A percentile compares a stretch with the other conserved stretches of the same genome.
Evolutionary conservation across 2,329 filamentous ascomycete species (phyloP).

Genomic region (Endocalyx cinctus): DNA sequence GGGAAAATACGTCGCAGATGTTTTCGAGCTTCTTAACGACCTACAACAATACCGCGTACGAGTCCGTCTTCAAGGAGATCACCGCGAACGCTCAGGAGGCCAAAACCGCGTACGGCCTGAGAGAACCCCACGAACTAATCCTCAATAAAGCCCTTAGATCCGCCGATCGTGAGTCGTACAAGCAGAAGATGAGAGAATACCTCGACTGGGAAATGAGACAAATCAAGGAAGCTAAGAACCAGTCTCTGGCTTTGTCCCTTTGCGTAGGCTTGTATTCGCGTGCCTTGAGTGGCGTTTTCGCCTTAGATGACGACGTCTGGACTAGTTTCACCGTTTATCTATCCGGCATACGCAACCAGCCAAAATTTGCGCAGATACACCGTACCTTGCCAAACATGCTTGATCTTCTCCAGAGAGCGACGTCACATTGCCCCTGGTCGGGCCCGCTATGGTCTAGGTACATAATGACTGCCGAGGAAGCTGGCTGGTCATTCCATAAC

Average conservation of each 20-base stretch:
- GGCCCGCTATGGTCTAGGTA: conserved; percentile 88
- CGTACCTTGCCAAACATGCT: conserved; percentile 48
- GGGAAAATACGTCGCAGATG: conserved; percentile 69
- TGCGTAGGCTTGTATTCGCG: conserved; percentile 71
- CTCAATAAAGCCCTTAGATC: conserved; percentile 54
- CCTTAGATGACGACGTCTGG: conserved; percentile 73
- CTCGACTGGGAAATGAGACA: conserved; percentile 77
- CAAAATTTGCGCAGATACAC: conserved; percentile 31
- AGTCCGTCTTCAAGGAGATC: conserved; percentile 66
- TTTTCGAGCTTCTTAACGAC: conserved; percentile 72
- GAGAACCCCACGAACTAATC: conserved; percentile 65
- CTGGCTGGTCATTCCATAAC: conserved; percentile 68
- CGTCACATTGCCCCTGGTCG: conserved; percentile 89
- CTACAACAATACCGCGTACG: conserved; percentile 67
- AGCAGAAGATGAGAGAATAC: conserved; percentile 58
- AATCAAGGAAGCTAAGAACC: conserved; percentile 47
- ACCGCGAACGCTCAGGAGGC: conserved; percentile 59
- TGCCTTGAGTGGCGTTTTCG: conserved; percentile 65
- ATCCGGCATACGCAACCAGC: conserved; percentile 43
- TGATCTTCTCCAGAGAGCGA: conserved; percentile 73
- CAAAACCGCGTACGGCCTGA: conserved; percentile 58
- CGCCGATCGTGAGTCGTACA: conserved; percentile 52
- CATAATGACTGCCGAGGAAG: conserved; percentile 77
- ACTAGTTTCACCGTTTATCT: conserved; percentile 78
- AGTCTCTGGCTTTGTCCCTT: conserved; percentile 43